These are phyloP conservation scores for Metarhizium rileyi DNA, from an alignment of 2,329 filamentous ascomycete genomes.

Conservation along the genomic window DNA sequence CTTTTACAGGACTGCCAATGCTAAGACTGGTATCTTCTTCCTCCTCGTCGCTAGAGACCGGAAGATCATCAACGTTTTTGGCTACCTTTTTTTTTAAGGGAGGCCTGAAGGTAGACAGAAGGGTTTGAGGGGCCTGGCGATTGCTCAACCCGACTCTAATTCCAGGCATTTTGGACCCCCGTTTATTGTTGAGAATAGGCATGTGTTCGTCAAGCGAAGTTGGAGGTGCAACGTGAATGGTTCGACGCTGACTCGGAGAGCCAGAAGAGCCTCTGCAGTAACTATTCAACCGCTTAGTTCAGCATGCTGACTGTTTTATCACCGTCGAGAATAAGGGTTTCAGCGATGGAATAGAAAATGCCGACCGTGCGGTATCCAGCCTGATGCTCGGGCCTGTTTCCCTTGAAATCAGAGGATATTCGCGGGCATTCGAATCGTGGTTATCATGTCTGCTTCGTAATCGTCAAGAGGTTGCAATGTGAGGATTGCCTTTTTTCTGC, in stretches of 20 bases:
- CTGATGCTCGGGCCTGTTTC: not conserved
- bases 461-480: not conserved
- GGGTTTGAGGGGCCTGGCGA: slow-evolving; percentile 5
- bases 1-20: not conserved
- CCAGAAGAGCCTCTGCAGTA: not conserved
- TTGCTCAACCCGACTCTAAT: slow-evolving; percentile 15
- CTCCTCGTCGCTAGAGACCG: slow-evolving; percentile 21
- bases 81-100: slow-evolving; percentile 8
- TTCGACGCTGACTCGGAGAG: too few species aligned
- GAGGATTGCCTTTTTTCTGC: not conserved
- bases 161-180: not conserved
- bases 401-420: too few species aligned
- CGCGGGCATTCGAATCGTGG: not conserved
- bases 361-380: not conserved
- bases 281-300: not conserved
- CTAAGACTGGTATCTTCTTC: slow-evolving; percentile 4
- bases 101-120: slow-evolving; percentile 10
- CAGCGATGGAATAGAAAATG: not conserved
- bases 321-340: not conserved
- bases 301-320: not conserved
- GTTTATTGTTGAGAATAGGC: slow-evolving; percentile 5
- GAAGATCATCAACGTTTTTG: slow-evolving; percentile 13
- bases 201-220: not conserved
- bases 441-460: not conserved
- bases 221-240: not conserved